These are phyloP conservation scores for Alternaria dauci DNA, from an alignment of 2,329 filamentous ascomycete genomes.

Conservation along the genomic window DNA sequence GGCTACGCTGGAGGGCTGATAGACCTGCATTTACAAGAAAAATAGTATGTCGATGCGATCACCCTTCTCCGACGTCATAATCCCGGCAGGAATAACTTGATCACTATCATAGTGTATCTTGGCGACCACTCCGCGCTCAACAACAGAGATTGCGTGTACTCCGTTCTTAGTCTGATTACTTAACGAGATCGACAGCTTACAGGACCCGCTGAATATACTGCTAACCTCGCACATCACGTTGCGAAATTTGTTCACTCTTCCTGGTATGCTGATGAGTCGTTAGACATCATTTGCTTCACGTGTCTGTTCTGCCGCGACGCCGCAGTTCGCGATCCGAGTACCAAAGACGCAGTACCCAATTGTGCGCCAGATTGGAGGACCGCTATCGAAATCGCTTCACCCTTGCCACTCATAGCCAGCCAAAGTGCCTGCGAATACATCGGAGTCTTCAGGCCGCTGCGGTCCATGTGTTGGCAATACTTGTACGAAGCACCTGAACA, in stretches of 20 bases:
- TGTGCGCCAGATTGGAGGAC: slow-evolving; percentile 44
- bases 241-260: slow-evolving; percentile 41
- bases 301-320: slow-evolving; percentile 40
- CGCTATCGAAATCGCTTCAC: slow-evolving; percentile 37
- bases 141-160: slow-evolving; percentile 41
- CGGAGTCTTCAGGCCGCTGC: slow-evolving; percentile 42
- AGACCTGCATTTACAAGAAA: no score
- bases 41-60: no score
- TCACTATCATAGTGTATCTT: slow-evolving; percentile 41
- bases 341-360: slow-evolving; percentile 26
- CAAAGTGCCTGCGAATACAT: slow-evolving; percentile 41
- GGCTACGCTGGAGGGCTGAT: no score
- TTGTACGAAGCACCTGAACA: slow-evolving; percentile 37
- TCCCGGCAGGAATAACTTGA: slow-evolving; percentile 29
- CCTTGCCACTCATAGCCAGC: slow-evolving; percentile 47
- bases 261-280: slow-evolving; percentile 31
- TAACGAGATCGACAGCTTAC: slow-evolving; percentile 32
- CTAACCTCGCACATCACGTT: slow-evolving; percentile 20
- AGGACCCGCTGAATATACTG: slow-evolving; percentile 36
- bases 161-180: slow-evolving; percentile 40
- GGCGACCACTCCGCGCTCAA: slow-evolving; percentile 42
- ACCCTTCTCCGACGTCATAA: no score
- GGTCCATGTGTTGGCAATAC: slow-evolving; percentile 31
- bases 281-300: slow-evolving; percentile 45
- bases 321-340: slow-evolving; percentile 19